phyloP scores from a whole-genome alignment of 495 filamentous ascomycete genomes.

The Lasiosphaeriaceae sp. region DNA sequence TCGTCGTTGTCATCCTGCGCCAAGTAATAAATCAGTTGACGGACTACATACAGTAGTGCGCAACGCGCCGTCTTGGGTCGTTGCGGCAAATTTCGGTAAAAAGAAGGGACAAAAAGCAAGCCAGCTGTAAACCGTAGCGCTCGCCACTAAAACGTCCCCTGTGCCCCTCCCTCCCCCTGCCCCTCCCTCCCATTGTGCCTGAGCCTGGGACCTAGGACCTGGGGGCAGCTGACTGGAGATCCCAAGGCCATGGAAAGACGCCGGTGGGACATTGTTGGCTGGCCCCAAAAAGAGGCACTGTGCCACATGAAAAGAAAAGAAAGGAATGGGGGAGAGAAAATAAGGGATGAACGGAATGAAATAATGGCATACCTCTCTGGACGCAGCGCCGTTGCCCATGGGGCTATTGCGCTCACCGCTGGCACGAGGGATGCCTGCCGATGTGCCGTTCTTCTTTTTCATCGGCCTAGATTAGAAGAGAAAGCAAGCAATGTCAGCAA shows the following conservation, averaged over 20 bases:
- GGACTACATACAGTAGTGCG: no score
- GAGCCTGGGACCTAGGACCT: no score
- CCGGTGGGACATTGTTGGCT: no score
- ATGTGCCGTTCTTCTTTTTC: constrained; percentile 50
- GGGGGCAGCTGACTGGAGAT: no score
- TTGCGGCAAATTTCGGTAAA: constrained; percentile 35
- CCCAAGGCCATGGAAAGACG: no score
- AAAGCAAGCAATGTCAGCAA: constrained; percentile 11
- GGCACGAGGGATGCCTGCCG: constrained; percentile 48
- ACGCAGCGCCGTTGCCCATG: constrained; percentile 35
- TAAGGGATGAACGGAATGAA: constrained; percentile 8
- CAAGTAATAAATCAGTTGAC: no score
- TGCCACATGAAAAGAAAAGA: no score
- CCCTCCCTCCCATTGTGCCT: neutral
- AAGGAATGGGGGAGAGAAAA: constrained; percentile 10
- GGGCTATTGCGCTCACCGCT: constrained; percentile 50
- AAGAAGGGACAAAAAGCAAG: constrained; percentile 21
- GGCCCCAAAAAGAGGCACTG: no score
- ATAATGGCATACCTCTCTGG: constrained; percentile 40
- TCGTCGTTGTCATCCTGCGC: constrained; percentile 78
- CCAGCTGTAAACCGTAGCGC: constrained; percentile 8
- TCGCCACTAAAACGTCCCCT: constrained; percentile 20
- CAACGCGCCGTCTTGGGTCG: no score
- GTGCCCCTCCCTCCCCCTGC: constrained; percentile 12
- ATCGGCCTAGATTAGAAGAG: constrained; percentile 40